Conservation (phyloP, 129 eudicot genomes). For the Helianthus tuberosus region DNA sequence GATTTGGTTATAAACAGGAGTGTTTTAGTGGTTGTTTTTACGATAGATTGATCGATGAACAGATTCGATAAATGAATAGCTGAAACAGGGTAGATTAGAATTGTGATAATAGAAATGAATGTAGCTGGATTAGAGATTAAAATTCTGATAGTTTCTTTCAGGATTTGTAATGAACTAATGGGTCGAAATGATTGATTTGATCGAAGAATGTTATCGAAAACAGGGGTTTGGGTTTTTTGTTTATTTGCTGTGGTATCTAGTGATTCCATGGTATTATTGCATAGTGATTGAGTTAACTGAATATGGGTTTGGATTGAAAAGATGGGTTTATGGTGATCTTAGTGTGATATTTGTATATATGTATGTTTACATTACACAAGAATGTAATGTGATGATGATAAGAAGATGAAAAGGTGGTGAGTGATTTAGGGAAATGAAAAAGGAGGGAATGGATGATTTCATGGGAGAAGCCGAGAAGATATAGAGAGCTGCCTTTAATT, state of each 20-base stretch:
- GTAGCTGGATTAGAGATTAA: conserved; percentile 51
- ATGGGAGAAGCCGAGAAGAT: conserved; percentile 17
- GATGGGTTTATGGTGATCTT: conserved; percentile 3
- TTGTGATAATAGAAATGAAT: conserved; percentile 49
- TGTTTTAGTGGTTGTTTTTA: conserved; percentile 41
- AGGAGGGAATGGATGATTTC: conserved; percentile 12
- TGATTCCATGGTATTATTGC: neutral
- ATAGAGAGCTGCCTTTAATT: neutral
- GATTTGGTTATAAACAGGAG: conserved; percentile 53
- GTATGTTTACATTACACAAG: neutral
- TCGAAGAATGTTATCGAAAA: neutral
- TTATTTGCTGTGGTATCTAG: no score
- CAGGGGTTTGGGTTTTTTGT: neutral
- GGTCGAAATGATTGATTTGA: conserved; percentile 43
- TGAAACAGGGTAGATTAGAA: conserved; percentile 76
- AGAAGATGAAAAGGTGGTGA: conserved; percentile 33
- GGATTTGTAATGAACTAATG: conserved; percentile 58
- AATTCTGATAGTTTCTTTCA: conserved; percentile 63
- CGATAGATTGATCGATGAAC: conserved; percentile 60
- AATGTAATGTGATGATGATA: conserved; percentile 15
- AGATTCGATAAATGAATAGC: conserved; percentile 57
- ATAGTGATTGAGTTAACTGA: neutral
- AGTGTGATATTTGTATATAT: neutral
- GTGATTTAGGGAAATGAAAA: conserved; percentile 12
- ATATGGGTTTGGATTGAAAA: neutral